Evolutionary conservation across 331 rosid species (phyloP).

Genomic region (Phaseolus coccineus): DNA sequence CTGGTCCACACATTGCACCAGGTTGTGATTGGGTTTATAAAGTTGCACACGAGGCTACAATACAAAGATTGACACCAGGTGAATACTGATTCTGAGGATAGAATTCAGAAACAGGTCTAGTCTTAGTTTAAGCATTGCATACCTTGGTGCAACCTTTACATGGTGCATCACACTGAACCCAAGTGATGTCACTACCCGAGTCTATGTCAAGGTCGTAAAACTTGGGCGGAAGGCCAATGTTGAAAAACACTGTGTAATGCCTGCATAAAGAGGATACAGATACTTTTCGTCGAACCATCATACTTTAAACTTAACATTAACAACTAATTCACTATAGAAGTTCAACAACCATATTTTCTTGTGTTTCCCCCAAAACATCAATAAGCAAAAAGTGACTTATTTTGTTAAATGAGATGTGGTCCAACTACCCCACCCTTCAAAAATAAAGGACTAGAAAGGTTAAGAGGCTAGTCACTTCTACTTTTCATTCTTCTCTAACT

Average conservation of each 20-base stretch:
- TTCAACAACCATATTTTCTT: slow-evolving; percentile 16
- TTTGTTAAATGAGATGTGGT: slow-evolving; percentile 3
- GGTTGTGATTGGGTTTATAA: slow-evolving; percentile 76
- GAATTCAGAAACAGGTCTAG: background rate
- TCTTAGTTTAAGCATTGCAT: background rate
- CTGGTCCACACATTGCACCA: slow-evolving; percentile 66
- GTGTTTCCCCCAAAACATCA: slow-evolving; percentile 1
- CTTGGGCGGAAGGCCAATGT: slow-evolving; percentile 76
- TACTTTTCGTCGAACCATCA: background rate
- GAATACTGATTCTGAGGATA: background rate
- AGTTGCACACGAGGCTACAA: slow-evolving; percentile 70
- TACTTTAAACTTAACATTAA: background rate
- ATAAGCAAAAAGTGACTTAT: slow-evolving; percentile 23
- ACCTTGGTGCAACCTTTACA: slow-evolving; percentile 90
- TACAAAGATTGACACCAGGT: slow-evolving; percentile 1
- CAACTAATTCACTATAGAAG: slow-evolving; percentile 33
- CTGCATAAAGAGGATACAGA: slow-evolving; percentile 48
- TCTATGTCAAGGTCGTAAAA: slow-evolving; percentile 81
- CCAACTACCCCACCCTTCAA: background rate
- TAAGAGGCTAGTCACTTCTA: background rate
- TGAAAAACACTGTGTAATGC: slow-evolving; percentile 67
- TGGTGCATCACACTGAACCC: slow-evolving; percentile 99
- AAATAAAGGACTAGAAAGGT: background rate
- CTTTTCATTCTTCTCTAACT: slow-evolving; percentile 6
- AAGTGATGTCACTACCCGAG: slow-evolving; percentile 95